A percentile compares a stretch with the other conserved stretches of the same genome.
These are phyloP conservation scores for Leccinum variabile DNA, from an alignment of 1,284 basidiomycete genomes.

Conservation along the genomic window DNA sequence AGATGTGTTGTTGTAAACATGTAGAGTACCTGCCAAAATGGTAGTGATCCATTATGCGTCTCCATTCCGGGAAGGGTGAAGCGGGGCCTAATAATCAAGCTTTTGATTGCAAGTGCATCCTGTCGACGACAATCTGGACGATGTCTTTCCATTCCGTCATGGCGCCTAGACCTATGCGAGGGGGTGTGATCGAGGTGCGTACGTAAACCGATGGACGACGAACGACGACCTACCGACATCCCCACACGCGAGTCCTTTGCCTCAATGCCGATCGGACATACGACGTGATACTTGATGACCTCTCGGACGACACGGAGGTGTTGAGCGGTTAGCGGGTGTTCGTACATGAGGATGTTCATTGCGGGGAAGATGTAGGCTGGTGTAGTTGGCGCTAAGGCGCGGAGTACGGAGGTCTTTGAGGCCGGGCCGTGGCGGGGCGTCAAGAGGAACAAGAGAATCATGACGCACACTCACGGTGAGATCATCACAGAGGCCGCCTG, in stretches of 20 bases:
- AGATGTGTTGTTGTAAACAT: too few species aligned
- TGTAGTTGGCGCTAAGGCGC: constrained; percentile 82
- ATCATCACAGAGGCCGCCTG: constrained; percentile 61
- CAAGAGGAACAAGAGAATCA: background rate
- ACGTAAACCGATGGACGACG: background rate
- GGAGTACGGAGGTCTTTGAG: constrained; percentile 81
- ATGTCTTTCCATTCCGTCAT: constrained; percentile 93
- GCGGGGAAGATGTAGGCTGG: constrained; percentile 92
- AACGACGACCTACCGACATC: constrained; percentile 68
- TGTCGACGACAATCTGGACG: constrained; percentile 64
- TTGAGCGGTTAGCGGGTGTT: constrained; percentile 87
- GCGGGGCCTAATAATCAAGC: too few species aligned
- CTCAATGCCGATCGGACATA: constrained; percentile 68
- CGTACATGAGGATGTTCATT: constrained; percentile 98
- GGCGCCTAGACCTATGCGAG: constrained; percentile 70
- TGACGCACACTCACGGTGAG: background rate
- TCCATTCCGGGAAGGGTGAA: too few species aligned
- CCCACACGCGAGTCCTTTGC: constrained; percentile 88
- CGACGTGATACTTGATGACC: constrained; percentile 75
- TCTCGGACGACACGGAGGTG: constrained; percentile 76
- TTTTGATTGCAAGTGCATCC: constrained; percentile 35
- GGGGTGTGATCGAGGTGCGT: background rate
- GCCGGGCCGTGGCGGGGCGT: background rate
- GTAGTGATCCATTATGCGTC: too few species aligned
- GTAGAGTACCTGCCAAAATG: too few species aligned